Evolutionary conservation across 2,329 filamentous ascomycete genomes (phyloP).

Genomic region (Trichoderma oligosporum): DNA sequence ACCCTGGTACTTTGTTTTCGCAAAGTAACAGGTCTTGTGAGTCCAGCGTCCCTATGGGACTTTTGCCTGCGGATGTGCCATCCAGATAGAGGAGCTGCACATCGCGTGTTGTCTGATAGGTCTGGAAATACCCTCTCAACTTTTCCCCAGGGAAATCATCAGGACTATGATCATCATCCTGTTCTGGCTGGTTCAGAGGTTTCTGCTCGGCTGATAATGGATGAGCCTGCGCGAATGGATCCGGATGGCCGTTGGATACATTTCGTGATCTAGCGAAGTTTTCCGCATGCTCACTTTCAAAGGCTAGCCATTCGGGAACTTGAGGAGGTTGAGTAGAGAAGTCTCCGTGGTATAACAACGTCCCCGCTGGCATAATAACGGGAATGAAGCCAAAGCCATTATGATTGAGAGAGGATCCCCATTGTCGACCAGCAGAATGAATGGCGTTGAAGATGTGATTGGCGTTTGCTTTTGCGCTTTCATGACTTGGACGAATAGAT

Average conservation of each 20-base stretch:
- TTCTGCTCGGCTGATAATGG: neutral
- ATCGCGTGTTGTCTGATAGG: conserved; percentile 55
- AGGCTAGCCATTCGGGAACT: conserved; percentile 67
- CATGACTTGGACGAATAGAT: conserved; percentile 36
- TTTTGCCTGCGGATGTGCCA: conserved; percentile 66
- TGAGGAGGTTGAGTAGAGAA: conserved; percentile 42
- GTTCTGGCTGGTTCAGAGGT: neutral
- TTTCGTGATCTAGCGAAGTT: neutral
- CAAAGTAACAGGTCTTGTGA: conserved; percentile 61
- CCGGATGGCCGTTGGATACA: neutral
- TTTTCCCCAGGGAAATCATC: conserved; percentile 4
- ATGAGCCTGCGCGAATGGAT: neutral
- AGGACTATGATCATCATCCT: neutral
- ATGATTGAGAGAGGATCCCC: conserved; percentile 68
- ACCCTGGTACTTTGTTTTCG: conserved; percentile 30
- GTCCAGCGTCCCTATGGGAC: conserved; percentile 62
- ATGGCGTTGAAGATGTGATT: conserved; percentile 69
- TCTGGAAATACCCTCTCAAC: conserved; percentile 59
- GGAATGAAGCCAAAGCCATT: conserved; percentile 73
- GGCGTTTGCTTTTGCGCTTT: conserved; percentile 48
- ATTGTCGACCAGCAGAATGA: conserved; percentile 69
- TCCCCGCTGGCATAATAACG: conserved; percentile 60
- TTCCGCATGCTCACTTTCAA: conserved; percentile 71
- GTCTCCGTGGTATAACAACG: conserved; percentile 65
- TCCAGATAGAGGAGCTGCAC: conserved; percentile 65